Evolutionary conservation across 495 filamentous ascomycete genomes (phyloP).

Genomic region (Aspergillus affinis): DNA sequence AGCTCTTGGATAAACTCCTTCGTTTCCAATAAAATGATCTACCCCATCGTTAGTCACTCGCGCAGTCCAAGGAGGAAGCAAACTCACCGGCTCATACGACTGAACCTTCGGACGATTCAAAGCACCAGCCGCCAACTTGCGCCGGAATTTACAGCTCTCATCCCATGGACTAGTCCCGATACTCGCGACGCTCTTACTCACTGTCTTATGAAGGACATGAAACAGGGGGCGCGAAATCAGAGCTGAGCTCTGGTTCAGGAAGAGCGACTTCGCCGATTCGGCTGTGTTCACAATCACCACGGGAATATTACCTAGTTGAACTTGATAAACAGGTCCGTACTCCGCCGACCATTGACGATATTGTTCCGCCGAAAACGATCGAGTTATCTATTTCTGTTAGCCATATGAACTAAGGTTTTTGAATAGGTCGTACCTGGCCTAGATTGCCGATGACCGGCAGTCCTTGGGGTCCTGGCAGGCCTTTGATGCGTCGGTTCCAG

Average conservation of each 20-base stretch:
- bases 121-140: slow-evolving; percentile 1
- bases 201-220: slow-evolving; percentile 5
- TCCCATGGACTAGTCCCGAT: slow-evolving; percentile 8
- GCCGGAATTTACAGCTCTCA: slow-evolving; percentile 1
- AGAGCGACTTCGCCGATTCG: neutral
- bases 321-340: slow-evolving; percentile 14
- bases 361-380: slow-evolving; percentile 1
- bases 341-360: slow-evolving; percentile 13
- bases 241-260: slow-evolving; percentile 1
- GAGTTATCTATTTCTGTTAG: neutral
- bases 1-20: slow-evolving; percentile 4
- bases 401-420: neutral
- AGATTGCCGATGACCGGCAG: slow-evolving; percentile 8
- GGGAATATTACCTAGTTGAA: slow-evolving; percentile 4
- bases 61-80: neutral
- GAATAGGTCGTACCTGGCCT: neutral
- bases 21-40: slow-evolving; percentile 6
- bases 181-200: slow-evolving; percentile 4
- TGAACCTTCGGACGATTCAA: slow-evolving; percentile 9
- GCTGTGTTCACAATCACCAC: slow-evolving; percentile 8
- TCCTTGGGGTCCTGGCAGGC: neutral
- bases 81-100: slow-evolving; percentile 3
- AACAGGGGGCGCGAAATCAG: slow-evolving; percentile 2
- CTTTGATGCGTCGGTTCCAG: neutral
- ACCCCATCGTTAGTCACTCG: neutral